A percentile compares a stretch with the other conserved stretches of the same genome.
Evolutionary conservation across 208 protist genomes (phyloP).

Genomic region (Lotmaria passim): DNA sequence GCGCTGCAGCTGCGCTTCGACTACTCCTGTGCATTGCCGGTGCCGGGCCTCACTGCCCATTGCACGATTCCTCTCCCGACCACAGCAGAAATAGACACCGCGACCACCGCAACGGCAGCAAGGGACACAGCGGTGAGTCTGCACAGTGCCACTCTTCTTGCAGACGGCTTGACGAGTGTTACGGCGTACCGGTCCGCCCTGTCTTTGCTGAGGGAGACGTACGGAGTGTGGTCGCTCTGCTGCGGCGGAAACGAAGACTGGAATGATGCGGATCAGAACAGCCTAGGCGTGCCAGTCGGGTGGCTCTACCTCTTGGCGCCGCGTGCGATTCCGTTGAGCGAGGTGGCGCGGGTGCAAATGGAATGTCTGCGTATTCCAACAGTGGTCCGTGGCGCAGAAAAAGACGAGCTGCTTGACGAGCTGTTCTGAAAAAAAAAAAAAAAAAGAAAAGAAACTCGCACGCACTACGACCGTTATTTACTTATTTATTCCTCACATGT

Average conservation of each 20-base stretch:
- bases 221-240: constrained; percentile 35
- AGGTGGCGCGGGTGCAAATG: constrained; percentile 40
- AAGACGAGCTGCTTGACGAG: constrained; percentile 56
- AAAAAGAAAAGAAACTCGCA: too few species aligned
- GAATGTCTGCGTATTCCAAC: constrained; percentile 33
- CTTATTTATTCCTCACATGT: constrained; percentile 24
- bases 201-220: constrained; percentile 2
- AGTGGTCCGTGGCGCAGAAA: constrained; percentile 23
- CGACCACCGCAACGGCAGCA: not conserved
- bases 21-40: constrained; percentile 41
- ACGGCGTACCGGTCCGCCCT: constrained; percentile 6
- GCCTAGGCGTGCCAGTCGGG: constrained; percentile 41
- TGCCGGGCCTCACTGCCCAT: constrained; percentile 55
- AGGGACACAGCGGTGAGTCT: not conserved
- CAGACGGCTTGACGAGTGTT: not conserved
- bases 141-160: not conserved
- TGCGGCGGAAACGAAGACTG: constrained; percentile 54
- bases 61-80: constrained; percentile 32
- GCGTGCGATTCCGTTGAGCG: constrained; percentile 37
- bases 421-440: constrained; percentile 53
- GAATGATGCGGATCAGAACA: constrained; percentile 44
- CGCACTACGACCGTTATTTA: not conserved
- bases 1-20: constrained; percentile 39
- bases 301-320: constrained; percentile 43
- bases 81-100: not conserved